Evolutionary conservation across 139 green algal genomes (phyloP).

Genomic region (Zygnema circumcarinatum): DNA sequence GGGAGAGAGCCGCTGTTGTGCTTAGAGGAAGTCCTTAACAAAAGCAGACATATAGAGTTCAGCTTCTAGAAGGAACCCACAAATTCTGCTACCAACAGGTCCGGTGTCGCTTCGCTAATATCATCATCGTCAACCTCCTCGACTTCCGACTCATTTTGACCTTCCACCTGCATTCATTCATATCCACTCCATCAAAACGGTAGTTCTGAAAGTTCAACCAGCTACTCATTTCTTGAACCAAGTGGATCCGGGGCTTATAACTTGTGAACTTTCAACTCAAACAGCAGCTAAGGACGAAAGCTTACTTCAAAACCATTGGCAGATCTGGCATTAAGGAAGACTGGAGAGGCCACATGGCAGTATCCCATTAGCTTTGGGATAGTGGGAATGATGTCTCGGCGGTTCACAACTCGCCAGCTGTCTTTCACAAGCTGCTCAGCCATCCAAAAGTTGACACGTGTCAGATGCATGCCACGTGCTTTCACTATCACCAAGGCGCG

Average conservation of each 20-base stretch:
- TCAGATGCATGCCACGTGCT: neutral
- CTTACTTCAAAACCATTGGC: neutral
- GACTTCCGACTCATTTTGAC: neutral
- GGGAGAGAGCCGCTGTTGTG: too few species aligned
- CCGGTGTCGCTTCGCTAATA: neutral
- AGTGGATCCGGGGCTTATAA: too few species aligned
- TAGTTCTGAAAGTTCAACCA: too few species aligned
- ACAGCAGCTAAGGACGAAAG: too few species aligned
- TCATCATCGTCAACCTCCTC: slow-evolving; percentile 3
- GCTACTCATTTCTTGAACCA: too few species aligned
- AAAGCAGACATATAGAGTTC: too few species aligned
- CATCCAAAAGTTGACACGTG: neutral
- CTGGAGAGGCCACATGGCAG: slow-evolving; percentile 59
- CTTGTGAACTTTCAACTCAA: too few species aligned
- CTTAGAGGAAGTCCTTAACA: too few species aligned
- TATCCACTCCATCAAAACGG: neutral
- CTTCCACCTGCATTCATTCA: neutral
- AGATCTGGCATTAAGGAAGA: slow-evolving; percentile 36
- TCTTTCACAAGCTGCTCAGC: slow-evolving; percentile 39
- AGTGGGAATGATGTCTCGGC: slow-evolving; percentile 56
- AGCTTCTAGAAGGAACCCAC: neutral
- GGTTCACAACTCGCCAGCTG: slow-evolving; percentile 63
- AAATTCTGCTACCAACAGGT: slow-evolving; percentile 8
- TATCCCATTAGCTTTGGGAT: slow-evolving; percentile 65
- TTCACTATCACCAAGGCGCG: slow-evolving; percentile 9